Percentiles rank a stretch among this genome's conserved stretches.
These are phyloP conservation scores for Exophiala oligosperma DNA, from an alignment of 2,329 filamentous ascomycete species.

Conservation along the genomic window DNA sequence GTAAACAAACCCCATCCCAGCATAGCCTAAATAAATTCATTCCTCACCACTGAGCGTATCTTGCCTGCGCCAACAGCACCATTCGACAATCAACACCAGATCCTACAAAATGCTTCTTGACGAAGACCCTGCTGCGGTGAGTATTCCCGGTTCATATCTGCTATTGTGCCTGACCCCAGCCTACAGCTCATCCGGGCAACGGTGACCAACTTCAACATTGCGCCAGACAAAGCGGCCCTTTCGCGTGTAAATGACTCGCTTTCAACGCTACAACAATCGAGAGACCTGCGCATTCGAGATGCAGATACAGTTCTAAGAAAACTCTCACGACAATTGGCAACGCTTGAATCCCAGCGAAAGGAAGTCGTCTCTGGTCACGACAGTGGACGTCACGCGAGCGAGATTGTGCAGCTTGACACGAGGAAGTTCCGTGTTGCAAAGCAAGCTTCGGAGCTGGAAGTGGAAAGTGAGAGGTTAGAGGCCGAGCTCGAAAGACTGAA, in stretches of 20 bases:
- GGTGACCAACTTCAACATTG: slow-evolving; percentile 91
- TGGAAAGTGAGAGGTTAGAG: slow-evolving; percentile 89
- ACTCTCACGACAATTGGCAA: slow-evolving; percentile 73
- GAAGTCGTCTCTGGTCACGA: slow-evolving; percentile 73
- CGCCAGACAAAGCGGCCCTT: slow-evolving; percentile 80
- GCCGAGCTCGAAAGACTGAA: slow-evolving; percentile 74
- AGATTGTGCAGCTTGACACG: slow-evolving; percentile 85
- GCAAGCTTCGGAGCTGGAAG: slow-evolving; percentile 81
- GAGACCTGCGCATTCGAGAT: slow-evolving; percentile 73
- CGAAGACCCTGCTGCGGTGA: slow-evolving; percentile 83
- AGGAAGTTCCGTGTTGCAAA: slow-evolving; percentile 96
- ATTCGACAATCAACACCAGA: neutral
- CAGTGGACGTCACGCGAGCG: slow-evolving; percentile 73
- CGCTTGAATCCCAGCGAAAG: slow-evolving; percentile 71
- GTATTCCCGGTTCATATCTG: slow-evolving; percentile 27
- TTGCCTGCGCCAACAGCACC: neutral
- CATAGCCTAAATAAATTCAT: too few species aligned
- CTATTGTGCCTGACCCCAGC: slow-evolving; percentile 16
- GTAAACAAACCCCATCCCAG: neutral
- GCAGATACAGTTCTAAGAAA: slow-evolving; percentile 68
- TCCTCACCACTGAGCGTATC: neutral
- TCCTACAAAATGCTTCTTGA: slow-evolving; percentile 81
- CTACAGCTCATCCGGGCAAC: slow-evolving; percentile 84
- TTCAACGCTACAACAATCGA: slow-evolving; percentile 77
- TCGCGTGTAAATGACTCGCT: slow-evolving; percentile 82